A percentile compares a stretch with the other conserved stretches of the same genome.
Evolutionary conservation across 805 yeast genomes (phyloP).

Genomic region (Groenewaldozyma salmanticensis): DNA sequence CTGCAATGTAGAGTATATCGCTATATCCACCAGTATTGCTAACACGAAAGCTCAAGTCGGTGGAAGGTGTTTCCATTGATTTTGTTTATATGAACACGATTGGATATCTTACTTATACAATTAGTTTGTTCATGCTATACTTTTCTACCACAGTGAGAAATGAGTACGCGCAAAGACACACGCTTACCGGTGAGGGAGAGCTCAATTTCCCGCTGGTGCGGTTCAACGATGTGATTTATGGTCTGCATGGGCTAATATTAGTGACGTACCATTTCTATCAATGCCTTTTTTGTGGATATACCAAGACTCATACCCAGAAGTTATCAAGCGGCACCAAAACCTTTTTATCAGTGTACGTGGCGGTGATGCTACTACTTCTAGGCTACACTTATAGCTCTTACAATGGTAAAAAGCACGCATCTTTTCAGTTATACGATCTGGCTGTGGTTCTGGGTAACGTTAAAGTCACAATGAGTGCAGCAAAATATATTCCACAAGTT

Average conservation of each 20-base stretch:
- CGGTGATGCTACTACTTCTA: slow-evolving; percentile 16
- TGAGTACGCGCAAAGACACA: slow-evolving; percentile 27
- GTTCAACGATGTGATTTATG: slow-evolving; percentile 35
- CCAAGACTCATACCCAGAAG: slow-evolving; percentile 24
- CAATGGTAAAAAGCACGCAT: slow-evolving; percentile 4
- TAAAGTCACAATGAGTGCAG: slow-evolving; percentile 35
- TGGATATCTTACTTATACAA: slow-evolving; percentile 28
- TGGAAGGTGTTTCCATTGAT: slow-evolving; percentile 30
- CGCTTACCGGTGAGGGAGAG: slow-evolving; percentile 14
- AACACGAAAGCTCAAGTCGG: slow-evolving; percentile 23
- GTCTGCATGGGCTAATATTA: slow-evolving; percentile 34
- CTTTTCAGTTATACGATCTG: slow-evolving; percentile 28
- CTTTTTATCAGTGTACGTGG: slow-evolving; percentile 15
- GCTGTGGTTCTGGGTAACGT: slow-evolving; percentile 35
- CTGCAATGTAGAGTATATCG: slow-evolving; percentile 24
- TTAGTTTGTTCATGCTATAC: slow-evolving; percentile 24
- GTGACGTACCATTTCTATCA: slow-evolving; percentile 31
- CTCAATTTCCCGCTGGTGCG: slow-evolving; percentile 32
- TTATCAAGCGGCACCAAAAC: slow-evolving; percentile 20
- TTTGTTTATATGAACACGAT: slow-evolving; percentile 27
- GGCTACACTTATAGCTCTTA: slow-evolving; percentile 18
- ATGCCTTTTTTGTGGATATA: slow-evolving; percentile 28
- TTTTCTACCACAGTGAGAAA: slow-evolving; percentile 25
- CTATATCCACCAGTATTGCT: slow-evolving; percentile 30
- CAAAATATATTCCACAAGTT: slow-evolving; percentile 43